These are phyloP conservation scores for Monascus purpureus DNA, from an alignment of 495 filamentous ascomycete species.

Conservation along the genomic window DNA sequence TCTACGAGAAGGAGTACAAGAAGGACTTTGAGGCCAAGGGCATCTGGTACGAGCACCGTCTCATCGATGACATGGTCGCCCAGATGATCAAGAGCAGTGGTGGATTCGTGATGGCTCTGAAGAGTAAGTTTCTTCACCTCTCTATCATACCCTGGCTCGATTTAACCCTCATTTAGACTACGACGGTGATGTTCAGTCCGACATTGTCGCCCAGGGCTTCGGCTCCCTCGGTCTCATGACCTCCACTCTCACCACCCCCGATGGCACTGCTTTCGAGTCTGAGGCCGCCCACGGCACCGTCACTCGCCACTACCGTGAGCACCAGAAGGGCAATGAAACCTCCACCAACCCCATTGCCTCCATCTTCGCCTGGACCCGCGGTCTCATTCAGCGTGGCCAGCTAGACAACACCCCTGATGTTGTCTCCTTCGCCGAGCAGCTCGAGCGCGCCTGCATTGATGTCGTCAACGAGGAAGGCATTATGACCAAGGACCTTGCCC, in stretches of 20 bases:
- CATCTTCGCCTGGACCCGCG: conserved; percentile 98
- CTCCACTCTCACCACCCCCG: conserved; percentile 87
- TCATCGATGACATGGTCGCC: conserved; percentile 99
- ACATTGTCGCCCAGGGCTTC: conserved; percentile 96
- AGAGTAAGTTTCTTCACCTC: conserved; percentile 48
- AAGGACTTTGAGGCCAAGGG: conserved; percentile 74
- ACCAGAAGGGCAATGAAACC: conserved; percentile 92
- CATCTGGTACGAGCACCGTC: conserved; percentile 98
- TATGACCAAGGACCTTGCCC: conserved; percentile 97
- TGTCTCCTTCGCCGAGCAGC: conserved; percentile 71
- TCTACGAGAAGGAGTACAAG: conserved; percentile 80
- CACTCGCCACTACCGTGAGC: conserved; percentile 94
- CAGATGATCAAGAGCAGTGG: conserved; percentile 99
- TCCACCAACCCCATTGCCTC: conserved; percentile 98
- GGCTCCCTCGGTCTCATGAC: conserved; percentile 98
- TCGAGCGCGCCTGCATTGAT: conserved; percentile 91
- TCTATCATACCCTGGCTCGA: too few species aligned
- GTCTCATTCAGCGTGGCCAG: conserved; percentile 81
- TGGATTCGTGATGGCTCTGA: conserved; percentile 92
- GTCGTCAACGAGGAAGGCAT: conserved; percentile 85
- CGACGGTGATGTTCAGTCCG: conserved; percentile 97
- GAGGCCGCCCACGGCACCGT: conserved; percentile 98
- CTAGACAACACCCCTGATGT: conserved; percentile 82
- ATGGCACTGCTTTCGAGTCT: conserved; percentile 89
- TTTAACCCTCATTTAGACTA: conserved; percentile 60